Conservation (phyloP, 805 yeast genomes). For the Yarrowia sp. region DNA sequence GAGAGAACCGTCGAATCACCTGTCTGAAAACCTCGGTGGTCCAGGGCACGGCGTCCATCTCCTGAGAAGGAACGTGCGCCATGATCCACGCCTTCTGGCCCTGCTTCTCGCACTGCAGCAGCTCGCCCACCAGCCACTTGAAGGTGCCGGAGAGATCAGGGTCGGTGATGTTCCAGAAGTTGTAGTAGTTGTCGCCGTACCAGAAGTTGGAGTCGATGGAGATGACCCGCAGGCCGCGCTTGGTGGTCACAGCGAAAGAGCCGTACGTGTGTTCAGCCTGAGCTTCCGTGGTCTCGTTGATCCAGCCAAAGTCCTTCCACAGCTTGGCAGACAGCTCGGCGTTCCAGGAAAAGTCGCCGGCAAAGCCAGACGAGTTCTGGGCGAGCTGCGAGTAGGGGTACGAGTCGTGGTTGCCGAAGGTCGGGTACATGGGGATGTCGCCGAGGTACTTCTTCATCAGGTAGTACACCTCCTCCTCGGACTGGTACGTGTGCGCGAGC, state of each 20-base stretch:
- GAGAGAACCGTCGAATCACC: constrained; percentile 64
- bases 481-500: constrained; percentile 48
- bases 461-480: constrained; percentile 51
- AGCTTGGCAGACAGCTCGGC: constrained; percentile 48
- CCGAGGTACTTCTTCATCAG: constrained; percentile 53
- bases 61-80: constrained; percentile 61
- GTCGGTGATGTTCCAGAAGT: constrained; percentile 47
- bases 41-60: constrained; percentile 56
- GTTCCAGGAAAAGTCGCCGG: constrained; percentile 46
- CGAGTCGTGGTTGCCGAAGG: constrained; percentile 69
- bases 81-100: constrained; percentile 69
- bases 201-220: constrained; percentile 66
- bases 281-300: constrained; percentile 34
- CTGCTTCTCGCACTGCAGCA: constrained; percentile 54
- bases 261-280: constrained; percentile 47
- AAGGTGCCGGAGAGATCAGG: constrained; percentile 64
- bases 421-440: constrained; percentile 57
- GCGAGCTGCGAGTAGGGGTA: constrained; percentile 72
- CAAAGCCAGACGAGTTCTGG: constrained; percentile 48
- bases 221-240: constrained; percentile 56
- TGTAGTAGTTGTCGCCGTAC: constrained; percentile 60
- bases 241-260: constrained; percentile 57
- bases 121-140: constrained; percentile 58
- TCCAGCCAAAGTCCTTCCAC: constrained; percentile 51
- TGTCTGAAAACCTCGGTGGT: constrained; percentile 55